Evolutionary conservation across 495 filamentous ascomycete genomes (phyloP).

Genomic region (Aspergillus saccharolyticus): DNA sequence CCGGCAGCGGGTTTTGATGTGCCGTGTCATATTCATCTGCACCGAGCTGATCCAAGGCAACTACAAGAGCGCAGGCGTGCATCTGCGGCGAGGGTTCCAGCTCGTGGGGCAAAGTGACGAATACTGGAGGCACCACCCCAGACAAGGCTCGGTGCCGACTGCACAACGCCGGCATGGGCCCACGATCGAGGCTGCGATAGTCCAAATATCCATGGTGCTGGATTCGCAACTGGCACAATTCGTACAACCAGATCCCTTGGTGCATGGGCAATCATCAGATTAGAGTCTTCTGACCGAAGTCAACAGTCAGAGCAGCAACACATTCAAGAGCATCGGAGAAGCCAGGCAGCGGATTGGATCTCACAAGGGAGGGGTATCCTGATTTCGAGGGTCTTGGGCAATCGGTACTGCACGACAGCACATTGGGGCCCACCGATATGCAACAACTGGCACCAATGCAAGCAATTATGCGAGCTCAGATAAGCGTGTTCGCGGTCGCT

Average conservation of each 20-base stretch:
- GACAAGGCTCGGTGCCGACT: not conserved
- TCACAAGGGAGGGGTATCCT: not conserved
- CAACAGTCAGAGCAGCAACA: not conserved
- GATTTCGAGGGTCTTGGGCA: not conserved
- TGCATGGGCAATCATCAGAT: not conserved
- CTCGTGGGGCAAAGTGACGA: not conserved
- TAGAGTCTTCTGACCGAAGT: not conserved
- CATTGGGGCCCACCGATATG: too few relatives aligned
- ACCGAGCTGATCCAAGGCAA: slow-evolving; percentile 19
- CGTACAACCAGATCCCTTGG: not conserved
- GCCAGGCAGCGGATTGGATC: not conserved
- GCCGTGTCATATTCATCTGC: slow-evolving; percentile 20
- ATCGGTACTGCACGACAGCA: too few relatives aligned
- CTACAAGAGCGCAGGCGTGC: slow-evolving; percentile 15
- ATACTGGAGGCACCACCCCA: not conserved
- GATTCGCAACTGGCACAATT: not conserved
- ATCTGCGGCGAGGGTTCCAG: slow-evolving; percentile 14
- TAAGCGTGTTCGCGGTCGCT: too few relatives aligned
- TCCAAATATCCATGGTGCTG: not conserved
- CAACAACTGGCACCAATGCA: too few relatives aligned
- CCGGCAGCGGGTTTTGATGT: slow-evolving; percentile 14
- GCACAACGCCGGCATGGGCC: too few relatives aligned
- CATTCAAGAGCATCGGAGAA: not conserved
- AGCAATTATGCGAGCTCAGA: too few relatives aligned
- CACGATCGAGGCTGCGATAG: not conserved